phyloP scores from a whole-genome alignment of 352 stramenopile species.

The Peronospora destructor region DNA sequence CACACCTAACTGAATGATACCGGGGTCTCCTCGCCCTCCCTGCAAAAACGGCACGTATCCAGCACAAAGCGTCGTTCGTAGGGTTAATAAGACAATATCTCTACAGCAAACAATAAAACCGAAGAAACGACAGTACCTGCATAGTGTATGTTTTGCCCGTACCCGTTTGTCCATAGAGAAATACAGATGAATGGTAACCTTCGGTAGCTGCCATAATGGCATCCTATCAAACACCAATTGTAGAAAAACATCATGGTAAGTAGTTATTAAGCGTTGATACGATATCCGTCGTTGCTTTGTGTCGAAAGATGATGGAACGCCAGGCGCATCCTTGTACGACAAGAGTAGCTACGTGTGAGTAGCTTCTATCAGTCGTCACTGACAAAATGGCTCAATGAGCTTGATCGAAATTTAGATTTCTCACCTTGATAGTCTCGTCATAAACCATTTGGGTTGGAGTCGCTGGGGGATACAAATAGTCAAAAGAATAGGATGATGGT shows the following conservation, averaged over 20 bases:
- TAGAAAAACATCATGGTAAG: not conserved
- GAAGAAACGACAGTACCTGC: constrained; percentile 33
- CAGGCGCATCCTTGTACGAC: constrained; percentile 22
- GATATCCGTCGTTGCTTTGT: constrained; percentile 8
- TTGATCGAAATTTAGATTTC: no score
- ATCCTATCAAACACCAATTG: constrained; percentile 26
- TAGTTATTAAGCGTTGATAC: not conserved
- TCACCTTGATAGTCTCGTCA: constrained; percentile 67
- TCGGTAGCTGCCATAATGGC: constrained; percentile 63
- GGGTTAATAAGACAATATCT: constrained; percentile 10
- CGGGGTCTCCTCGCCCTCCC: constrained; percentile 46
- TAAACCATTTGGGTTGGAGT: constrained; percentile 75
- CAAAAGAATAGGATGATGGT: constrained; percentile 77
- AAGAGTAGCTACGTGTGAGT: constrained; percentile 15
- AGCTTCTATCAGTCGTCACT: not conserved
- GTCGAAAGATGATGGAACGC: constrained; percentile 9
- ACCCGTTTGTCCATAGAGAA: constrained; percentile 89
- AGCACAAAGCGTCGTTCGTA: constrained; percentile 20
- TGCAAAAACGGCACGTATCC: constrained; percentile 17
- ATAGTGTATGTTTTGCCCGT: constrained; percentile 85
- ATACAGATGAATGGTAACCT: constrained; percentile 83
- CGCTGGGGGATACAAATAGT: constrained; percentile 78
- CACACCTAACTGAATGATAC: constrained; percentile 82
- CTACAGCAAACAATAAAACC: not conserved
- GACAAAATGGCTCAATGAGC: constrained; percentile 3